phyloP scores from a whole-genome alignment of 192 early-diverging fungal species.

The Neocallimastix lanati region DNA sequence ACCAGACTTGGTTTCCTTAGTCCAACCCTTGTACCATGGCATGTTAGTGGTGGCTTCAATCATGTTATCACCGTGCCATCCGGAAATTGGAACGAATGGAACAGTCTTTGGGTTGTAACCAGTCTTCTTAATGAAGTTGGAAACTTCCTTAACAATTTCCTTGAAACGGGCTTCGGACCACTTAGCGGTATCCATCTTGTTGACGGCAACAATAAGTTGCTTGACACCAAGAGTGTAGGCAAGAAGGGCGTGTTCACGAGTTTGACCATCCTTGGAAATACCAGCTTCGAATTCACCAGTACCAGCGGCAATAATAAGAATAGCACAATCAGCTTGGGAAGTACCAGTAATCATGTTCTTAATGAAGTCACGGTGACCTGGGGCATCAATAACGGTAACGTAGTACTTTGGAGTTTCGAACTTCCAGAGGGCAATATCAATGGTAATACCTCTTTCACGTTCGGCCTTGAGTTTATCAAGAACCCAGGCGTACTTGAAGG shows the following conservation, averaged over 20 bases:
- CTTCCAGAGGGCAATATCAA: slow-evolving; percentile 95
- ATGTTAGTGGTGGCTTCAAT: slow-evolving; percentile 81
- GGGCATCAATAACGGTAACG: slow-evolving; percentile 98
- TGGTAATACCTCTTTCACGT: slow-evolving; percentile 99
- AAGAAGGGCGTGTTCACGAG: slow-evolving; percentile 97
- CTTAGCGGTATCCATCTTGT: slow-evolving; percentile 99
- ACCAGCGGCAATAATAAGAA: slow-evolving; percentile 87
- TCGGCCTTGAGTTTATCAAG: slow-evolving; percentile 98
- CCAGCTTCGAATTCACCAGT: slow-evolving; percentile 86
- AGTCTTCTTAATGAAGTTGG: slow-evolving; percentile 92
- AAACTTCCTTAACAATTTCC: slow-evolving; percentile 91
- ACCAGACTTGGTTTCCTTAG: slow-evolving; percentile 69
- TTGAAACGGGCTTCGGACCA: slow-evolving; percentile 87
- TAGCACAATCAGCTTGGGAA: slow-evolving; percentile 91
- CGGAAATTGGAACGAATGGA: slow-evolving; percentile 93
- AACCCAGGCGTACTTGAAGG: slow-evolving; percentile 99
- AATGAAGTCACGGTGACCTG: slow-evolving; percentile 99
- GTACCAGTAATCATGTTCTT: slow-evolving; percentile 98
- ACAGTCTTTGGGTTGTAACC: slow-evolving; percentile 84
- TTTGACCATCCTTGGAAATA: slow-evolving; percentile 98
- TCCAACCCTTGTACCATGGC: slow-evolving; percentile 96
- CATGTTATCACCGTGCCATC: slow-evolving; percentile 98
- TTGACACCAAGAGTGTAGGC: slow-evolving; percentile 94
- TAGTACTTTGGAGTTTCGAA: slow-evolving; percentile 88
- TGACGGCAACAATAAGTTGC: slow-evolving; percentile 96